These are phyloP conservation scores for Plenodomus lindquistii DNA, from an alignment of 2,329 filamentous ascomycete species.

Conservation along the genomic window DNA sequence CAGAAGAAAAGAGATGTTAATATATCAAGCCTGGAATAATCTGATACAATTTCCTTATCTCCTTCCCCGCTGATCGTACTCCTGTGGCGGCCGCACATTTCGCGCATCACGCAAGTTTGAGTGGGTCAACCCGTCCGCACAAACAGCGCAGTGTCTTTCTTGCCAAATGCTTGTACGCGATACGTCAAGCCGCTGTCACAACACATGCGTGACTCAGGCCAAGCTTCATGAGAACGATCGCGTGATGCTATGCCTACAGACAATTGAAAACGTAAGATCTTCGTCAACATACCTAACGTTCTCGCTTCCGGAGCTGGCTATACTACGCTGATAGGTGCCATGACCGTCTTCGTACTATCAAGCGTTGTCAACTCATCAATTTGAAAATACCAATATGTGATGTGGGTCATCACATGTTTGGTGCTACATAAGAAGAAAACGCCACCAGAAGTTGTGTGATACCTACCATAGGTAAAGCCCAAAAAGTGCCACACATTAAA, in stretches of 20 bases:
- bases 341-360: not conserved
- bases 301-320: slow-evolving; percentile 8
- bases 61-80: slow-evolving; percentile 1
- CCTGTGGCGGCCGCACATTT: slow-evolving; percentile 27
- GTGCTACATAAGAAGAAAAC: not conserved
- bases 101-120: slow-evolving; percentile 18
- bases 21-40: not conserved
- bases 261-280: slow-evolving; percentile 3
- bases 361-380: slow-evolving; percentile 6
- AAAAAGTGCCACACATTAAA: too few species aligned
- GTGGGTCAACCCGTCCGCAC: slow-evolving; percentile 17
- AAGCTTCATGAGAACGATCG: not conserved
- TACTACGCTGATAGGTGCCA: not conserved
- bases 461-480: too few species aligned
- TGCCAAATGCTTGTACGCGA: not conserved
- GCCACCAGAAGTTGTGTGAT: not conserved
- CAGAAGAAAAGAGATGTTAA: not conserved
- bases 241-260: not conserved
- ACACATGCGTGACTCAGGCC: slow-evolving; percentile 1
- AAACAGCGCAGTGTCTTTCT: slow-evolving; percentile 14
- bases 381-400: slow-evolving; percentile 3
- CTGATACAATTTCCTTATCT: not conserved
- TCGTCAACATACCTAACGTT: slow-evolving; percentile 14
- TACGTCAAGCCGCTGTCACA: slow-evolving; percentile 1
- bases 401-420: not conserved